These are phyloP conservation scores for Myxozyma geophila DNA, from an alignment of 805 yeast genomes.

Conservation along the genomic window DNA sequence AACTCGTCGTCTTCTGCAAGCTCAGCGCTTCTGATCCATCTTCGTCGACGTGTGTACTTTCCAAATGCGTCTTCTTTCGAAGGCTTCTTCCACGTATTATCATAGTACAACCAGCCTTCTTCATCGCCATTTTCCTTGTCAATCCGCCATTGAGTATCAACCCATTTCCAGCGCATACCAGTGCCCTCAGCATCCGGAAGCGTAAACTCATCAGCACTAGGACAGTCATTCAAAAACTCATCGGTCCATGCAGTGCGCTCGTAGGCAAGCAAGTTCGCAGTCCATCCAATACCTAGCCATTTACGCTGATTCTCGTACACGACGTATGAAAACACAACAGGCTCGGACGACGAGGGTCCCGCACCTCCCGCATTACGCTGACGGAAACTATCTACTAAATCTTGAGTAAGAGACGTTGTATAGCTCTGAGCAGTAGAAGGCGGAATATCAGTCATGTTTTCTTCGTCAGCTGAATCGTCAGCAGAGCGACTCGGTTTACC, in stretches of 20 bases:
- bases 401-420: conserved; percentile 18
- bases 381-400: conserved; percentile 5
- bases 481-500: background rate
- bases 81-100: conserved; percentile 93
- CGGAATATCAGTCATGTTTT: background rate
- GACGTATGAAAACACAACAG: conserved; percentile 86
- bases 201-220: conserved; percentile 74
- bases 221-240: conserved; percentile 85
- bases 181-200: conserved; percentile 73
- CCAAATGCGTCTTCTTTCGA: conserved; percentile 84
- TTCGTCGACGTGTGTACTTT: conserved; percentile 88
- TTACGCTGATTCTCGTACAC: conserved; percentile 93
- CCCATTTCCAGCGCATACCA: conserved; percentile 92
- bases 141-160: conserved; percentile 87
- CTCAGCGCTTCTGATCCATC: conserved; percentile 96
- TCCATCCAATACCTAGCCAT: conserved; percentile 99
- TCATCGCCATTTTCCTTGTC: conserved; percentile 57
- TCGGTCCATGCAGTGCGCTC: conserved; percentile 98
- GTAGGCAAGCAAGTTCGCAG: conserved; percentile 83
- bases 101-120: conserved; percentile 87
- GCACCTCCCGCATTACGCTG: conserved; percentile 19
- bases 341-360: conserved; percentile 39
- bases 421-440: conserved; percentile 18
- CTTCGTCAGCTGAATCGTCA: background rate
- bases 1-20: conserved; percentile 50